Conservation (phyloP, 2,329 filamentous ascomycete species). For the Neonectria magnoliae region DNA sequence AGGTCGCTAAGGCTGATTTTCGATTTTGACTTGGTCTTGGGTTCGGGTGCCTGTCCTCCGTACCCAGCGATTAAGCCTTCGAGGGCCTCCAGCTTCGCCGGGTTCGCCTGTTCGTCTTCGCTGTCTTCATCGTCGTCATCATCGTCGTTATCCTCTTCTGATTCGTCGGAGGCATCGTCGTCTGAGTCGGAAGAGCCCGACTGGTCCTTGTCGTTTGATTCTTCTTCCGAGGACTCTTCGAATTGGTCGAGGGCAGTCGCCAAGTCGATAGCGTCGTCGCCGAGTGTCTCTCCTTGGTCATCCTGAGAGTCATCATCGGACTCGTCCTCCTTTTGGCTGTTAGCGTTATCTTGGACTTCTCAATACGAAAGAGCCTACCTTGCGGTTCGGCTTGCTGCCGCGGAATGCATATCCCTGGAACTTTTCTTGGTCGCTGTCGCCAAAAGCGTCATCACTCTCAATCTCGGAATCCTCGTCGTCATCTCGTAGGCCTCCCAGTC, state of each 20-base stretch:
- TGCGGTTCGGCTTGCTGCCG: conserved; percentile 55
- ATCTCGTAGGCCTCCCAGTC: conserved; percentile 69
- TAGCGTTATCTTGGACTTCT: conserved; percentile 7
- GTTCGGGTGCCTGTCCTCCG: conserved; percentile 62
- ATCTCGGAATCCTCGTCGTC: conserved; percentile 72
- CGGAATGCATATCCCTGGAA: conserved; percentile 77
- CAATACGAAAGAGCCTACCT: conserved; percentile 33
- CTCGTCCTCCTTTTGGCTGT: conserved; percentile 58
- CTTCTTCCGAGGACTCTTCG: conserved; percentile 60
- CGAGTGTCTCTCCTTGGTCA: conserved; percentile 67
- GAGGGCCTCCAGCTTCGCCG: conserved; percentile 70
- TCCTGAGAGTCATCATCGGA: conserved; percentile 65
- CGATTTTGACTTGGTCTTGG: conserved; percentile 60
- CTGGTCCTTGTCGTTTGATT: conserved; percentile 57
- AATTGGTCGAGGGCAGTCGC: conserved; percentile 66
- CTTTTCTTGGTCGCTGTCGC: conserved; percentile 85
- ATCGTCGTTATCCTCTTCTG: conserved; percentile 59
- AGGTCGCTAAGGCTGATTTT: conserved; percentile 83
- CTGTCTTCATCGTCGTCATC: conserved; percentile 58
- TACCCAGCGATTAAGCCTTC: conserved; percentile 77
- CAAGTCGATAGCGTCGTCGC: conserved; percentile 68
- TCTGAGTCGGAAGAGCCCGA: conserved; percentile 57
- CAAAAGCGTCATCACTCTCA: conserved; percentile 82
- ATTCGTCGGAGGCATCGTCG: conserved; percentile 52
- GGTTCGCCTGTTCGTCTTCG: conserved; percentile 60